Evolutionary conservation across 805 yeast genomes (phyloP), one percentile per base, ranked within the genome.

Genomic region (Sporopachydermia lactativora): DNA sequence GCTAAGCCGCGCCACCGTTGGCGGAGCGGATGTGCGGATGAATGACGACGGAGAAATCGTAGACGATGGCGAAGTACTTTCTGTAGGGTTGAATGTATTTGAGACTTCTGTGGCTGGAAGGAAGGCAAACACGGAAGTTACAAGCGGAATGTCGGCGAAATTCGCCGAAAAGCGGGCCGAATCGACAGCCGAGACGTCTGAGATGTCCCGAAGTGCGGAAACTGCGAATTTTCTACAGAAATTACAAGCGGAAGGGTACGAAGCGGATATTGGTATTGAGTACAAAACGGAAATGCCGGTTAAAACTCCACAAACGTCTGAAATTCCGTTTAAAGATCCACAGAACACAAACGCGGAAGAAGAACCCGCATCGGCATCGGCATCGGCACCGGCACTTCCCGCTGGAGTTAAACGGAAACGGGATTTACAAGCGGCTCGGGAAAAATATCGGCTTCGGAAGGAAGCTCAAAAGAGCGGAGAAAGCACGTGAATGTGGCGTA

Each of bases 21-120:
- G 52, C 3, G 47, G 47, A 19, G 40, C 38, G 28, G 44, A 50
- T 18, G 52, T 52, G 18, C 35, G 39, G 24, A 18, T 49, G 13
- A 53, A 52, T 37, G 57, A 53, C 18, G 42, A 43, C 14, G 55
- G 52, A 4, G 56, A 52, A 37, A 18, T 53, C 14, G 52, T 53
- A 3, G 57, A 52, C 39, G 50, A 52, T 18, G 44, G 54, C 2
- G 51, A 52, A 35, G 40, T 52, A 34, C 40, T 52, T 17, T 16
- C 41, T 6, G 53, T 51, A 3, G 58, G 58, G 13, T 44, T 53
- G 37, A 53, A 53, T 39, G 41, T 53, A 11, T 18, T 41, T 17
- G 17, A 35, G 14, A 41, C 39, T 15, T 18, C 37, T 18, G 19
- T 28, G 35, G n/a, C 44, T 13, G 37, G 17, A n/a, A 15, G 37